These are phyloP conservation scores for Evernia prunastri DNA, from an alignment of 495 filamentous ascomycete genomes.

Conservation along the genomic window DNA sequence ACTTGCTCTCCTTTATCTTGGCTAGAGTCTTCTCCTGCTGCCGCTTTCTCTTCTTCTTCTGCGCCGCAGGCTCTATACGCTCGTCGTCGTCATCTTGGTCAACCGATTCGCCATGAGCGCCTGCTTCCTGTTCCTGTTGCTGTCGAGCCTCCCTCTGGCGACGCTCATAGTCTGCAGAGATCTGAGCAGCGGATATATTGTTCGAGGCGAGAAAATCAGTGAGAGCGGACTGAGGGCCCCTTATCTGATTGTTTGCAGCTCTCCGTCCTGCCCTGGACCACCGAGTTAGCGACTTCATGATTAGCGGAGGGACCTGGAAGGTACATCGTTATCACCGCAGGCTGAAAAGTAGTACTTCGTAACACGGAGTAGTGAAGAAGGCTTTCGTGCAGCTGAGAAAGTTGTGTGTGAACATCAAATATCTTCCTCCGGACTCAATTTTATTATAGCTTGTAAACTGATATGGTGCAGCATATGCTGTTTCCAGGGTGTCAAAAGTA, in stretches of 20 bases:
- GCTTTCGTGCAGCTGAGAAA: background rate
- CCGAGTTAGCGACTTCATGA: background rate
- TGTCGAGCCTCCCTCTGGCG: conserved; percentile 40
- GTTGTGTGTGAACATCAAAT: background rate
- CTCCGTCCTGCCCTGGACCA: conserved; percentile 37
- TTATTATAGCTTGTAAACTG: background rate
- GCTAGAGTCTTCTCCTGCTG: conserved; percentile 56
- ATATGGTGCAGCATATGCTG: background rate
- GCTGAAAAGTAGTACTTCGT: too few relatives aligned
- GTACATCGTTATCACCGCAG: conserved; percentile 5
- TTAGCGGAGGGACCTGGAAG: background rate
- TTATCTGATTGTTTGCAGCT: conserved; percentile 46
- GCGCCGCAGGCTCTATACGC: conserved; percentile 38
- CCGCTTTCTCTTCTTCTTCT: conserved; percentile 57
- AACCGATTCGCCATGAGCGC: conserved; percentile 22
- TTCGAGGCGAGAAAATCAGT: conserved; percentile 80
- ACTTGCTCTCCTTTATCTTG: conserved; percentile 73
- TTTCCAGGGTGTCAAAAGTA: background rate
- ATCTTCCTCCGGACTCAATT: background rate
- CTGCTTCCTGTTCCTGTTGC: conserved; percentile 33
- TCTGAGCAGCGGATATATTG: conserved; percentile 81
- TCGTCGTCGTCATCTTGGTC: conserved; percentile 24
- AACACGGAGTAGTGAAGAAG: background rate
- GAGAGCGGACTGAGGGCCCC: conserved; percentile 67
- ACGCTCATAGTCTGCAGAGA: conserved; percentile 57